These are phyloP conservation scores for Penicillium sp. DNA, from an alignment of 2,329 filamentous ascomycete species.

Conservation along the genomic window DNA sequence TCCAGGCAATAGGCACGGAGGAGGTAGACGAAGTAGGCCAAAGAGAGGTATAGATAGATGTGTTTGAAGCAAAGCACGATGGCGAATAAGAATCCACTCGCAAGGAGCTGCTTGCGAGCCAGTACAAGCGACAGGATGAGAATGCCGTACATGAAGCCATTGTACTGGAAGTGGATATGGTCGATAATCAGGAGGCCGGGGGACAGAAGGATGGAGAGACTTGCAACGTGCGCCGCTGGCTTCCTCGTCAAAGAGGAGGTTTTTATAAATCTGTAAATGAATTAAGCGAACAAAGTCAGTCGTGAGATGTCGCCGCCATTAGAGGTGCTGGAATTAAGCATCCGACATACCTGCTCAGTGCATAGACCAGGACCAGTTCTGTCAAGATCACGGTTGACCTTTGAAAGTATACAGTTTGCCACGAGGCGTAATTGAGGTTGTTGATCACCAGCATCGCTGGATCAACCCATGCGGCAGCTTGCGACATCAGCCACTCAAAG, in stretches of 20 bases:
- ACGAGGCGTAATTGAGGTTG: slow-evolving; percentile 80
- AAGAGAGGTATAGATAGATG: slow-evolving; percentile 93
- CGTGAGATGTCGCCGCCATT: no score
- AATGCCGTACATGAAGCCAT: slow-evolving; percentile 90
- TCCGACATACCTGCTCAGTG: slow-evolving; percentile 62
- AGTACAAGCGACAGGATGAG: slow-evolving; percentile 80
- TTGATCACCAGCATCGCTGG: slow-evolving; percentile 73
- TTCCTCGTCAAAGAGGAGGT: slow-evolving; percentile 61
- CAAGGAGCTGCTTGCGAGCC: slow-evolving; percentile 66
- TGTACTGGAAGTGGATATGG: slow-evolving; percentile 98
- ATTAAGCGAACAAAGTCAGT: background rate
- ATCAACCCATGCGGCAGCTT: slow-evolving; percentile 70
- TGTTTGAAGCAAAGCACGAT: slow-evolving; percentile 89
- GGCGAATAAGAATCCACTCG: slow-evolving; percentile 78
- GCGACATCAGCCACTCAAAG: slow-evolving; percentile 89
- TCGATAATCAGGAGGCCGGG: slow-evolving; percentile 95
- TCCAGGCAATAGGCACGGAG: slow-evolving; percentile 85
- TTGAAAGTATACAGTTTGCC: slow-evolving; percentile 93
- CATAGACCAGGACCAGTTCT: slow-evolving; percentile 77
- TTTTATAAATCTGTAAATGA: slow-evolving; percentile 60
- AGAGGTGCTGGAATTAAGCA: background rate
- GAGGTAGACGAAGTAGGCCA: slow-evolving; percentile 91
- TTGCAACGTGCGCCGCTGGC: slow-evolving; percentile 74
- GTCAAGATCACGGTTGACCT: slow-evolving; percentile 78
- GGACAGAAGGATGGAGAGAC: slow-evolving; percentile 82